These are phyloP conservation scores for Ophiostoma himal-ulmi DNA, from an alignment of 2,329 filamentous ascomycete genomes.

Conservation along the genomic window DNA sequence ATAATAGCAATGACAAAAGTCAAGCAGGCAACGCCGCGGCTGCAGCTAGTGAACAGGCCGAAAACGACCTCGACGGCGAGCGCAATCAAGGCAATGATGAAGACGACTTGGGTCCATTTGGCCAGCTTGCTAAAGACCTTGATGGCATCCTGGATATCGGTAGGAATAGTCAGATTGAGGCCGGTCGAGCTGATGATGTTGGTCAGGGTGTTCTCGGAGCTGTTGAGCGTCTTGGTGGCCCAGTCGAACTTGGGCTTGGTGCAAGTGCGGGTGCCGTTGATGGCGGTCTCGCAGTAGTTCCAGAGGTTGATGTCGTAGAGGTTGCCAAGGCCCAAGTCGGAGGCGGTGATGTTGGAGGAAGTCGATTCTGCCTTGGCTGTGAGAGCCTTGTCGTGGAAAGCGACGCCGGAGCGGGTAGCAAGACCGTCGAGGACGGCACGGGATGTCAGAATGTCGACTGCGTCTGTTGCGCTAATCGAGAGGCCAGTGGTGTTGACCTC, in stretches of 20 bases:
- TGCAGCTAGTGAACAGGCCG: conserved; percentile 78
- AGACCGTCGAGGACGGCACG: conserved; percentile 11
- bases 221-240: conserved; percentile 65
- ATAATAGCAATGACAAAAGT: conserved; percentile 71
- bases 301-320: conserved; percentile 78
- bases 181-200: conserved; percentile 44
- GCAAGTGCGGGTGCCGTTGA: conserved; percentile 58
- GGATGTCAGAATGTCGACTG: conserved; percentile 19
- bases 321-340: conserved; percentile 59
- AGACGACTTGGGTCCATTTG: conserved; percentile 79
- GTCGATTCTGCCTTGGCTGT: conserved; percentile 23
- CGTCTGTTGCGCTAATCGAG: conserved; percentile 35
- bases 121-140: conserved; percentile 66
- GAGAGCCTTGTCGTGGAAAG: conserved; percentile 22
- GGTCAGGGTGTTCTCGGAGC: conserved; percentile 52
- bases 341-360: conserved; percentile 48
- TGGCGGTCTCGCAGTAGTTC: conserved; percentile 70
- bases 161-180: conserved; percentile 57
- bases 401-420: neutral
- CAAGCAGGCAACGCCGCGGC: conserved; percentile 71
- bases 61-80: conserved; percentile 68
- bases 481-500: conserved; percentile 59
- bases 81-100: conserved; percentile 64
- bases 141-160: conserved; percentile 60
- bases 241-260: conserved; percentile 67